These are phyloP conservation scores for Ulmus americana DNA, from an alignment of 331 rosid genomes.

Conservation along the genomic window DNA sequence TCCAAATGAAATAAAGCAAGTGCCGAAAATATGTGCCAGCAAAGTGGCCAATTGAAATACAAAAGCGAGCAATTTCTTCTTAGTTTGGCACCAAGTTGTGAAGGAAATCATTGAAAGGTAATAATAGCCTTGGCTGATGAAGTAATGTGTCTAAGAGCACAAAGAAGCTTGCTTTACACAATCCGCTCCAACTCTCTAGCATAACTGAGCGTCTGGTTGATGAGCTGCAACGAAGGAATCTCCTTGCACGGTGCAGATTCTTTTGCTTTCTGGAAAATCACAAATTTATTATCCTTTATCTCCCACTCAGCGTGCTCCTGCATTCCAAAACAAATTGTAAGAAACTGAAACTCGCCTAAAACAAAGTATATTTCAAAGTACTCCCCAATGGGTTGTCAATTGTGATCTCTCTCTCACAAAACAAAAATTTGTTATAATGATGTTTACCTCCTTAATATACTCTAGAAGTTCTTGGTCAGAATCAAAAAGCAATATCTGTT, in stretches of 20 bases:
- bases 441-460: conserved; percentile 63
- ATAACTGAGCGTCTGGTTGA: conserved; percentile 96
- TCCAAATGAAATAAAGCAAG: not conserved
- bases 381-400: too few species aligned
- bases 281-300: conserved; percentile 42
- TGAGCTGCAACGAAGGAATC: conserved; percentile 90
- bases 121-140: not conserved
- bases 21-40: conserved; percentile 19
- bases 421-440: not conserved
- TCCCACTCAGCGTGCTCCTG: conserved; percentile 99
- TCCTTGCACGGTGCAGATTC: conserved; percentile 96
- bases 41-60: conserved; percentile 16
- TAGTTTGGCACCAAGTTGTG: conserved; percentile 10
- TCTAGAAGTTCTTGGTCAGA: conserved; percentile 64
- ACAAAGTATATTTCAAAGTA: not conserved
- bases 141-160: not conserved
- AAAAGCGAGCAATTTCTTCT: conserved; percentile 15
- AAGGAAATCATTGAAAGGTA: conserved; percentile 15
- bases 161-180: conserved; percentile 41
- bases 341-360: not conserved
- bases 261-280: conserved; percentile 75
- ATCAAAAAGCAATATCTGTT: conserved; percentile 61
- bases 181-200: conserved; percentile 99
- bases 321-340: conserved; percentile 16
- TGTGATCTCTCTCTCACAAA: not conserved